Conservation (phyloP, 768 basidiomycete species). For the Collybiopsis confluens region DNA sequence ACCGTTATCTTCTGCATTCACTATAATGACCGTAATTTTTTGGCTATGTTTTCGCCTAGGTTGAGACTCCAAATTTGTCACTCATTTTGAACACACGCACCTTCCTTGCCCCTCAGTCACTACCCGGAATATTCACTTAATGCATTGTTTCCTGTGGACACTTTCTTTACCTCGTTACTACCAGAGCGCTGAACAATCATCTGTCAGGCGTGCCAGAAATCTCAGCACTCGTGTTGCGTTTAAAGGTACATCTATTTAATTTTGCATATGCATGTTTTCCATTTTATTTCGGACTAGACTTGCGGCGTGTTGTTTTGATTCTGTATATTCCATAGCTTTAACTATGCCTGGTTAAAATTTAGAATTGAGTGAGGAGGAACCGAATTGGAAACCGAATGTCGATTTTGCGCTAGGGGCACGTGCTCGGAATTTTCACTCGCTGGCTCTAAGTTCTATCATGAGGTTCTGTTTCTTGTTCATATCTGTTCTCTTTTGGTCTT, state of each 20-base stretch:
- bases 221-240: neutral
- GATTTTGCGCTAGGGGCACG: no score
- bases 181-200: no score
- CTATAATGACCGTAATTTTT: neutral
- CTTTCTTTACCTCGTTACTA: no score
- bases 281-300: constrained; percentile 4
- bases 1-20: neutral
- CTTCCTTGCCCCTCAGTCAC: neutral
- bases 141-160: neutral
- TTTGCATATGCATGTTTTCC: neutral
- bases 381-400: no score
- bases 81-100: neutral
- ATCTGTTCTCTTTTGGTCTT: constrained; percentile 48
- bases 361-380: no score
- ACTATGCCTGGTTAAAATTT: no score
- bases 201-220: no score
- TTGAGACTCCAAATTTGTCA: neutral
- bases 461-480: constrained; percentile 41
- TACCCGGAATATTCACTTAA: neutral
- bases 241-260: neutral
- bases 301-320: constrained; percentile 4
- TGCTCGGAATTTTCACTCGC: neutral
- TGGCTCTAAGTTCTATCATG: constrained; percentile 35
- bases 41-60: neutral
- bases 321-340: neutral